These are phyloP conservation scores for Neospora caninum DNA, from an alignment of 169 alveolate genomes.

Conservation along the genomic window DNA sequence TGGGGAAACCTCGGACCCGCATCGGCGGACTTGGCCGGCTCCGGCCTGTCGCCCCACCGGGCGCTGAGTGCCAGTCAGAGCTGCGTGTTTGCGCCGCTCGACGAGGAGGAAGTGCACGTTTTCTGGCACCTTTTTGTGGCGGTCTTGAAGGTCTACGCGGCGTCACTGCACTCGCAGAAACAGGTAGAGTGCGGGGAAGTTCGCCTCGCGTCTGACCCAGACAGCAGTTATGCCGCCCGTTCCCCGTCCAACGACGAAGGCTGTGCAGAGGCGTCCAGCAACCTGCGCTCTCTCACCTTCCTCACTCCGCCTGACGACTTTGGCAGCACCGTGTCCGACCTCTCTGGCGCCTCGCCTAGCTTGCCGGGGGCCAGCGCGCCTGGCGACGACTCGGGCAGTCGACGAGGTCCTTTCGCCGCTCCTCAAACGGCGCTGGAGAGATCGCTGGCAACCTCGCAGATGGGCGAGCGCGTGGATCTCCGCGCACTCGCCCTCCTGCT, in stretches of 20 bases:
- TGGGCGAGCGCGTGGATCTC: neutral
- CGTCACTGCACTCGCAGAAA: neutral
- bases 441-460: neutral
- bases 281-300: neutral
- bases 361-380: neutral
- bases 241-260: too few relatives aligned
- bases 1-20: neutral
- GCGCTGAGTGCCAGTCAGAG: neutral
- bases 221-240: too few relatives aligned
- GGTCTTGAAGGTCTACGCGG: neutral
- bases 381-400: neutral
- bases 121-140: neutral
- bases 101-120: slow-evolving; percentile 8
- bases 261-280: too few relatives aligned
- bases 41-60: neutral
- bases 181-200: neutral
- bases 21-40: neutral
- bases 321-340: neutral
- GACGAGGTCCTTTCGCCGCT: neutral
- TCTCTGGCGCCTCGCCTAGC: neutral
- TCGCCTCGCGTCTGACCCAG: neutral
- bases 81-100: neutral
- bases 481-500: slow-evolving; percentile 6
- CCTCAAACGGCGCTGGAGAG: neutral
- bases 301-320: neutral